These are phyloP conservation scores for Pilobolus umbonatus DNA, from an alignment of 192 early-diverging fungal species.

Conservation along the genomic window DNA sequence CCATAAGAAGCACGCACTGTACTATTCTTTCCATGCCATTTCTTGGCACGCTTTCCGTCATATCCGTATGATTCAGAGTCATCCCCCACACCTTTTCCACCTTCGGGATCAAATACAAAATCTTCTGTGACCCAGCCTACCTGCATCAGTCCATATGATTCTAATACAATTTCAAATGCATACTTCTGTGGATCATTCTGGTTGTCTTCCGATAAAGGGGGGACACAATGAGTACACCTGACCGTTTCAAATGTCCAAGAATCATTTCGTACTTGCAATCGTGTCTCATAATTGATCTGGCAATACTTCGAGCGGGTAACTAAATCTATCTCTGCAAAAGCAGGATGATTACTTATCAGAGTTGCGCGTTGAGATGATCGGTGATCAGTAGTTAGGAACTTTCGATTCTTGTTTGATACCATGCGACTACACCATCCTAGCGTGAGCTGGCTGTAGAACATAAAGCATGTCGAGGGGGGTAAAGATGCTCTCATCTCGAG, in stretches of 20 bases:
- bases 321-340: conserved; percentile 18
- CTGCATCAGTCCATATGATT: conserved; percentile 59
- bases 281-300: conserved; percentile 17
- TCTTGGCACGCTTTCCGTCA: conserved; percentile 56
- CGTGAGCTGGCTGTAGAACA: conserved; percentile 13
- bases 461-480: conserved; percentile 7
- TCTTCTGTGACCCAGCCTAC: conserved; percentile 54
- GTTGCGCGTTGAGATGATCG: no score
- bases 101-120: conserved; percentile 55
- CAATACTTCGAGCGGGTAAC: conserved; percentile 12
- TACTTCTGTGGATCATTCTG: neutral
- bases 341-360: neutral
- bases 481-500: neutral
- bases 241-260: conserved; percentile 35
- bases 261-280: conserved; percentile 25
- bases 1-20: conserved; percentile 27
- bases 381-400: neutral
- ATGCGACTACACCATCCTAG: conserved; percentile 11
- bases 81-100: conserved; percentile 68
- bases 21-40: conserved; percentile 55
- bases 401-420: no score
- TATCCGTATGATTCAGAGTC: conserved; percentile 58
- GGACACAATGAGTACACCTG: conserved; percentile 11
- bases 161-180: conserved; percentile 50
- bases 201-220: neutral